Conservation (phyloP, 2,329 filamentous ascomycete species). For the Trichoderma koningiopsis region DNA sequence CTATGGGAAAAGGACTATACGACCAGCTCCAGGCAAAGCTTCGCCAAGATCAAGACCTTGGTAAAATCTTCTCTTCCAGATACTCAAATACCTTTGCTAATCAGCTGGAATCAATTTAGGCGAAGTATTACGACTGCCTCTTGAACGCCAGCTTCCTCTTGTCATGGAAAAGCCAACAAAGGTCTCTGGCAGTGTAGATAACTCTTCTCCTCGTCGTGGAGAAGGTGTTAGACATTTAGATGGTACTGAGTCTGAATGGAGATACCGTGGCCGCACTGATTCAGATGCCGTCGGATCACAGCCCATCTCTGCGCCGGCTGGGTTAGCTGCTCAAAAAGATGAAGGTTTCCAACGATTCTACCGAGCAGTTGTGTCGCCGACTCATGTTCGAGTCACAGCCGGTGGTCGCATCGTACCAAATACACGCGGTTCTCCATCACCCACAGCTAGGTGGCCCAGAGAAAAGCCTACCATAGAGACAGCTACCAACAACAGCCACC, state of each 20-base stretch:
- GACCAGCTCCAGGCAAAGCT: conserved; percentile 40
- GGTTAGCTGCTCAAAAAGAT: conserved; percentile 56
- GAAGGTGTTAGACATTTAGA: conserved; percentile 39
- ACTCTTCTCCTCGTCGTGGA: conserved; percentile 24
- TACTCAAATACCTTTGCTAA: too few relatives aligned
- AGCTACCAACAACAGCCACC: conserved; percentile 31
- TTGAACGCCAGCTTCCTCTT: conserved; percentile 34
- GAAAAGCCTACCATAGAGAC: conserved; percentile 40
- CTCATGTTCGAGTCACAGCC: conserved; percentile 67
- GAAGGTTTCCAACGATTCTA: conserved; percentile 71
- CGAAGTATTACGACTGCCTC: conserved; percentile 38
- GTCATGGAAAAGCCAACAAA: conserved; percentile 37
- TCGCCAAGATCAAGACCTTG: conserved; percentile 44
- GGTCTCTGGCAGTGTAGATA: conserved; percentile 16
- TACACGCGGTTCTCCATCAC: conserved; percentile 56
- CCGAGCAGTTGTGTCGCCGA: conserved; percentile 68
- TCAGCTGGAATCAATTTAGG: conserved; percentile 27
- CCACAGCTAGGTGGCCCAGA: conserved; percentile 53
- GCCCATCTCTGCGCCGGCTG: conserved; percentile 57
- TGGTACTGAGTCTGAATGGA: conserved; percentile 47
- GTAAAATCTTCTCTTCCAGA: conserved; percentile 37
- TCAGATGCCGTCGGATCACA: conserved; percentile 48
- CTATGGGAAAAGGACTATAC: conserved; percentile 34
- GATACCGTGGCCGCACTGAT: conserved; percentile 50
- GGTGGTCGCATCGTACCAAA: conserved; percentile 69